Conservation (phyloP, 2,329 filamentous ascomycete species). For the Fusarium tricinctum region DNA sequence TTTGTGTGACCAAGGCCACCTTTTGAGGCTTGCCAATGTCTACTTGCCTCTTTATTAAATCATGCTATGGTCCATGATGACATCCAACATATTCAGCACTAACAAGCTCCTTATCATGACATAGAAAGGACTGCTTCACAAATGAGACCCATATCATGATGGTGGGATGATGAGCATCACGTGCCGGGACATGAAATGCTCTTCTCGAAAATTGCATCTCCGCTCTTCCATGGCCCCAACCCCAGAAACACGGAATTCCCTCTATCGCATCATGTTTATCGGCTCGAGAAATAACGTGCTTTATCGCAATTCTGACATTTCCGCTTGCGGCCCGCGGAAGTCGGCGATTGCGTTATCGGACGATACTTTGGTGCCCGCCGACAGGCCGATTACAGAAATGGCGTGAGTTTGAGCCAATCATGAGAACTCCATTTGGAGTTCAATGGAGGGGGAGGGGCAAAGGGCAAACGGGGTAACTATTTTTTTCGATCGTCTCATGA, state of each 20-base stretch:
- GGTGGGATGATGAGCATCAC: slow-evolving; percentile 1
- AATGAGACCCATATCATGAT: slow-evolving; percentile 6
- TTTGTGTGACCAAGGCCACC: no score
- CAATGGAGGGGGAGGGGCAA: slow-evolving; percentile 40
- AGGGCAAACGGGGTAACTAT: slow-evolving; percentile 23
- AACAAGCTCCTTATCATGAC: background rate
- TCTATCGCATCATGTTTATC: slow-evolving; percentile 20
- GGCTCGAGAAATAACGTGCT: slow-evolving; percentile 28
- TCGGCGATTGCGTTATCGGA: slow-evolving; percentile 45
- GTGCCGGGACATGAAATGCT: slow-evolving; percentile 4
- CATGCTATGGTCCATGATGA: background rate
- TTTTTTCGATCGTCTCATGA: slow-evolving; percentile 32
- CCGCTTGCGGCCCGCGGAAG: slow-evolving; percentile 51
- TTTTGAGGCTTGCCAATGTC: no score
- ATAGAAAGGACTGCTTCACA: background rate
- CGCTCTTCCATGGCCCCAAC: slow-evolving; percentile 18
- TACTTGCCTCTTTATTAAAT: no score
- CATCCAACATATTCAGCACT: background rate
- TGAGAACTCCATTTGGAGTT: slow-evolving; percentile 39
- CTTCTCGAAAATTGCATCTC: slow-evolving; percentile 41
- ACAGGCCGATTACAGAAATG: slow-evolving; percentile 51
- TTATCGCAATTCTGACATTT: slow-evolving; percentile 44
- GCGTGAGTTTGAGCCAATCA: slow-evolving; percentile 54
- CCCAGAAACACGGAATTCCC: slow-evolving; percentile 24
- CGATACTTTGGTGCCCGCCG: slow-evolving; percentile 32